phyloP scores from a whole-genome alignment of 2,329 filamentous ascomycete species.

The Penicillium capsulatum region DNA sequence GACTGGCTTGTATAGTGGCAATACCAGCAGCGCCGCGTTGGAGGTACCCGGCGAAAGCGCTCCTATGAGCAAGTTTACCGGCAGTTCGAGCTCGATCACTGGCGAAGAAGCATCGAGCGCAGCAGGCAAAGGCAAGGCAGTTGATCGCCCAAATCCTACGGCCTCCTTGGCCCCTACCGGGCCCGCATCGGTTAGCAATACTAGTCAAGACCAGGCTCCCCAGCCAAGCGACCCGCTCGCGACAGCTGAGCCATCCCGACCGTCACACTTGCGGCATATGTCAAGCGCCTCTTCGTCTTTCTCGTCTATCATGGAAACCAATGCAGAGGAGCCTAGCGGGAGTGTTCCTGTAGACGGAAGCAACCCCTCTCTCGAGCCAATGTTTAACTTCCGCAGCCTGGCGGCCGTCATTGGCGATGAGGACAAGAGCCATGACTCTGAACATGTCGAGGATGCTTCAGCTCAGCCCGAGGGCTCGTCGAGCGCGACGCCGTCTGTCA shows the following conservation, averaged over 20 bases:
- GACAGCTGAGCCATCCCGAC: conserved; percentile 53
- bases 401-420: conserved; percentile 75
- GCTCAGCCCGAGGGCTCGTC: conserved; percentile 24
- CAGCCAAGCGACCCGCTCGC: conserved; percentile 37
- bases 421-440: conserved; percentile 44
- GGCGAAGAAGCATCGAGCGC: conserved; percentile 34
- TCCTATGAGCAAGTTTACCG: conserved; percentile 30
- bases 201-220: conserved; percentile 18
- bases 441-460: conserved; percentile 37
- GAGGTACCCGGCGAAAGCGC: conserved; percentile 38
- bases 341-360: conserved; percentile 49
- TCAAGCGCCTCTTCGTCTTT: conserved; percentile 81
- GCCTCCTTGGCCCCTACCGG: background rate
- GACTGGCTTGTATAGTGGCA: conserved; percentile 48
- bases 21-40: conserved; percentile 62
- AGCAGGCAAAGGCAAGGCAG: conserved; percentile 63
- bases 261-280: conserved; percentile 73
- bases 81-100: conserved; percentile 35
- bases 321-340: conserved; percentile 36
- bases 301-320: conserved; percentile 69
- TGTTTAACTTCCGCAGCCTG: conserved; percentile 89
- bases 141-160: conserved; percentile 51
- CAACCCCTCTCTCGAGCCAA: conserved; percentile 61
- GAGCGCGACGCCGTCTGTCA: conserved; percentile 16
- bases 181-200: conserved; percentile 19